A percentile compares a stretch with the other conserved stretches of the same genome.
Conservation (phyloP, 805 yeast species). For the Limtongia smithiae region DNA sequence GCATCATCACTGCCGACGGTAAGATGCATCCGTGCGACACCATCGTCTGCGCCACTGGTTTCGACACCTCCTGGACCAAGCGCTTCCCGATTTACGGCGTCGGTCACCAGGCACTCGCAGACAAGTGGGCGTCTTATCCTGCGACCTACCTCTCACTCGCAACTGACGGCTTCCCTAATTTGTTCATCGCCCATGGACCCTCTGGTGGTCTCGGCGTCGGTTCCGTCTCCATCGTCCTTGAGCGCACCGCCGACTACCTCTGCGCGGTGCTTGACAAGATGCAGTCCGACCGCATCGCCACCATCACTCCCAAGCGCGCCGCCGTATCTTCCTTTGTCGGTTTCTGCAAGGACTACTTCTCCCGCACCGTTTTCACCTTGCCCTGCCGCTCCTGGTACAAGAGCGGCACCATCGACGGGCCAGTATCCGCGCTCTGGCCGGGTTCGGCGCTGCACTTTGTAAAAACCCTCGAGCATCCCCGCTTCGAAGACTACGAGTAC, state of each 20-base stretch:
- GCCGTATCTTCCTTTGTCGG: slow-evolving; percentile 13
- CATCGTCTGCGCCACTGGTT: slow-evolving; percentile 28
- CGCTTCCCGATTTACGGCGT: slow-evolving; percentile 26
- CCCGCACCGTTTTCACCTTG: slow-evolving; percentile 7
- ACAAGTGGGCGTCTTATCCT: slow-evolving; percentile 22
- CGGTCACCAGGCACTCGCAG: slow-evolving; percentile 14
- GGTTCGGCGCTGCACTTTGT: slow-evolving; percentile 21
- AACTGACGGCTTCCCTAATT: slow-evolving; percentile 25
- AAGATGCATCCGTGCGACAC: slow-evolving; percentile 20
- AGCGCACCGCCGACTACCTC: slow-evolving; percentile 18
- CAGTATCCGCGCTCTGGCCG: slow-evolving; percentile 22
- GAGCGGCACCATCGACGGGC: slow-evolving; percentile 12
- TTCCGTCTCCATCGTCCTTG: slow-evolving; percentile 13
- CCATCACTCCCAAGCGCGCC: slow-evolving; percentile 12
- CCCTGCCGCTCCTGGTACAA: slow-evolving; percentile 22
- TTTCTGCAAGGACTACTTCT: slow-evolving; percentile 10
- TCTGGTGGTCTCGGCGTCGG: slow-evolving; percentile 19
- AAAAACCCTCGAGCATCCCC: slow-evolving; percentile 11
- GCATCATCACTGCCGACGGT: slow-evolving; percentile 26
- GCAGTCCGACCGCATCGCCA: slow-evolving; percentile 11
- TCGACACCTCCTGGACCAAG: slow-evolving; percentile 25
- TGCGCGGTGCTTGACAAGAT: slow-evolving; percentile 11
- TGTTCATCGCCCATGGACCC: slow-evolving; percentile 25
- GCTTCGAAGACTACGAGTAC: slow-evolving; percentile 26
- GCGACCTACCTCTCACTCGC: slow-evolving; percentile 23